Conservation (phyloP, 2,329 filamentous ascomycete genomes). For the Tolypocladium inflatum region DNA sequence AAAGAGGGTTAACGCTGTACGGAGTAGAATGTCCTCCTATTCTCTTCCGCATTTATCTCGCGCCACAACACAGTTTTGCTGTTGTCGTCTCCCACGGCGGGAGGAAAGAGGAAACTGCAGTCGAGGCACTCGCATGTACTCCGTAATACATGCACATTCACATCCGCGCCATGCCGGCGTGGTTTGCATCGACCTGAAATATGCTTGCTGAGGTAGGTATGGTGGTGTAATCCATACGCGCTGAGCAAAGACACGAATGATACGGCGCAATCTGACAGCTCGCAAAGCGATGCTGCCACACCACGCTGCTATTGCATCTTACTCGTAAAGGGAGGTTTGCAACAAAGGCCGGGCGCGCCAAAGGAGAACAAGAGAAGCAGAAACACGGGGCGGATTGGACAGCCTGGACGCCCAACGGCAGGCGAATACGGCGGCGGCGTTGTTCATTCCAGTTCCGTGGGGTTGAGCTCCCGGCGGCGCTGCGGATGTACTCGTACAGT, state of each 20-base stretch:
- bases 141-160: background rate
- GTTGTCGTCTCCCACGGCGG: background rate
- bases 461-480: background rate
- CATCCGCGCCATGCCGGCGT: background rate
- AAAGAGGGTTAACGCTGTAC: background rate
- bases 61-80: background rate
- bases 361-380: background rate
- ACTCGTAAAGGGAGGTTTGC: background rate
- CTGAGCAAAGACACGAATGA: background rate
- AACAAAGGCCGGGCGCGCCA: background rate
- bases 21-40: background rate
- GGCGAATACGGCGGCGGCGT: background rate
- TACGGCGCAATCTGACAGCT: background rate
- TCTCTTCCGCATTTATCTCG: background rate
- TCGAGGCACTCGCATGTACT: background rate
- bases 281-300: background rate
- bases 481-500: too few species aligned
- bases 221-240: background rate
- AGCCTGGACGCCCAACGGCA: background rate
- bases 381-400: background rate
- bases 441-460: background rate
- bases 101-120: background rate
- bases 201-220: background rate
- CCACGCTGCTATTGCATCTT: background rate
- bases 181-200: background rate